These are phyloP conservation scores for Cucurbitaria berberidis DNA, from an alignment of 2,329 filamentous ascomycete genomes.

Conservation along the genomic window DNA sequence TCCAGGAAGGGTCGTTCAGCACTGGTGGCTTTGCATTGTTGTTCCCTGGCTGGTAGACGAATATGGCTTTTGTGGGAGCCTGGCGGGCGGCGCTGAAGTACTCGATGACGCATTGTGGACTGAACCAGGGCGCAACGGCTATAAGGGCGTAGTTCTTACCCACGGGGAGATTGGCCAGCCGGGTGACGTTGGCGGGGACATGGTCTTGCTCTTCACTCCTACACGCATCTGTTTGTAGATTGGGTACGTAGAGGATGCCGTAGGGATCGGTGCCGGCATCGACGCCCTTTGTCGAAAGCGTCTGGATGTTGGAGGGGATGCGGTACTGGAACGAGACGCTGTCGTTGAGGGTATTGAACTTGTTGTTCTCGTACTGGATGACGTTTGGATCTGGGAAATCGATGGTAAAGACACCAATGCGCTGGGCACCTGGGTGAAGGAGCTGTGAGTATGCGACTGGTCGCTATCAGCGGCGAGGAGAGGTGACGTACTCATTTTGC, in stretches of 20 bases:
- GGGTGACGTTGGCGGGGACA: slow-evolving; percentile 77
- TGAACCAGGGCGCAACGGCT: slow-evolving; percentile 87
- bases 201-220: slow-evolving; percentile 66
- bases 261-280: slow-evolving; percentile 67
- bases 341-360: slow-evolving; percentile 38
- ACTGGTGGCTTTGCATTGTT: slow-evolving; percentile 67
- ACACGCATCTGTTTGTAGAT: slow-evolving; percentile 69
- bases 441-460: slow-evolving; percentile 8
- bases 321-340: slow-evolving; percentile 47
- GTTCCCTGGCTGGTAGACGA: slow-evolving; percentile 61
- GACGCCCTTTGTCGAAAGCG: slow-evolving; percentile 72
- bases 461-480: slow-evolving; percentile 4
- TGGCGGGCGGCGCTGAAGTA: slow-evolving; percentile 72
- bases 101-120: slow-evolving; percentile 70
- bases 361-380: slow-evolving; percentile 37
- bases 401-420: slow-evolving; percentile 46
- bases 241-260: slow-evolving; percentile 86
- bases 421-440: slow-evolving; percentile 37
- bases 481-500: slow-evolving; percentile 51
- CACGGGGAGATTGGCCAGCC: slow-evolving; percentile 68
- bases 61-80: slow-evolving; percentile 61
- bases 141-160: slow-evolving; percentile 73
- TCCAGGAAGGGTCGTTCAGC: slow-evolving; percentile 70
- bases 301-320: slow-evolving; percentile 68
- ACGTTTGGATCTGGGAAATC: slow-evolving; percentile 43